Base-by-base conservation (phyloP, 352 stramenopile species). In the Detonula confervacea region DNA sequence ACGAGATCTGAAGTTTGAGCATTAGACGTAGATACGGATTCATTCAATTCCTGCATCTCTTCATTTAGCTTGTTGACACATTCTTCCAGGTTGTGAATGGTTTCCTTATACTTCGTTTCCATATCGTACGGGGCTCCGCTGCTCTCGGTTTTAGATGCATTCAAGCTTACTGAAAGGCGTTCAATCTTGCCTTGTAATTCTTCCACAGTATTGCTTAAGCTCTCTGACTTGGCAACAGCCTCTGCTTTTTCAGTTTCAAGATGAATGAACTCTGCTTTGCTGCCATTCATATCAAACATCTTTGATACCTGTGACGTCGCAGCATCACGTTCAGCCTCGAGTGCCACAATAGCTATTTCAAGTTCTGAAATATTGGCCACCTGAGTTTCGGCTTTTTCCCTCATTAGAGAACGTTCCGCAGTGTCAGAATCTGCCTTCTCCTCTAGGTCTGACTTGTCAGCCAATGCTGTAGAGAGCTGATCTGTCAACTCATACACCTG, bases 401-500 rank as follows among this genome's bases (percentile, higher is more conserved):
- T 30, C 33, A 65, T 30, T 30, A 35, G 18, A n/a, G 30, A 20
- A 16, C 18, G 20, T 5, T 52, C 56, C 11, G 55, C 12, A 11
- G 11, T 65, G 24, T 11, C 29, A 9, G 30, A 65, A 16, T 49
- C n/a, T 52, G 52, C n/a, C 25, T 25, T 52, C 29, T 12, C 35
- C 20, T 20, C 4, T 20, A 65, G 30, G 20, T 65, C 56, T 52
- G 30, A 8, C 24, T 65, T 65, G 20, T 51, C 56, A 52, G 33
- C n/a, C 33, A 65, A 52, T 8, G 56, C 56, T 5, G 37, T 52
- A 29, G 56, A 37, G n/a, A 65, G 56, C 25, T 35, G 30, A 35
- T 65, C 56, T 25, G 56, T 65, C 33, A 65, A 65, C 35, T 65
- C 56, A 16, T 52, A 52, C 33, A 65, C 20, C 56, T 65, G 56